These are phyloP conservation scores for Penicillium crystallinum DNA, from an alignment of 495 filamentous ascomycete species.

Conservation along the genomic window DNA sequence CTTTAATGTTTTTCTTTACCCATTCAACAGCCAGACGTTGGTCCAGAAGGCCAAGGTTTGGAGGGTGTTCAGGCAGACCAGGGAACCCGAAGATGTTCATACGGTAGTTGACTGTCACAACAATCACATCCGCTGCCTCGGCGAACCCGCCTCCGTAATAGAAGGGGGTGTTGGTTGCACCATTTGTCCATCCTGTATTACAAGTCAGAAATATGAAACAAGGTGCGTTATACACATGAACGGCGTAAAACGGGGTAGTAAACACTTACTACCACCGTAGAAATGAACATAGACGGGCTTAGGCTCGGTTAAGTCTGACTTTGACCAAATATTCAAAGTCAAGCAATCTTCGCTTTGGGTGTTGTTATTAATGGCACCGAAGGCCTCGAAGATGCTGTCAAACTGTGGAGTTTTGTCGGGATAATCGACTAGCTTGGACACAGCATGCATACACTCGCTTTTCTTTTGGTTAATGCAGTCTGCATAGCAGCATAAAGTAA, in stretches of 20 bases:
- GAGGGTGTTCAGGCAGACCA: slow-evolving; percentile 29
- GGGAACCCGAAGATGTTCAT: slow-evolving; percentile 49
- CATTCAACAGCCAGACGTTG: slow-evolving; percentile 46
- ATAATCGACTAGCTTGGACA: slow-evolving; percentile 12
- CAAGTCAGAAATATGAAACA: not conserved
- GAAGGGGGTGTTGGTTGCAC: slow-evolving; percentile 25
- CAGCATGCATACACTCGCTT: slow-evolving; percentile 8
- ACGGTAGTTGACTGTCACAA: slow-evolving; percentile 47
- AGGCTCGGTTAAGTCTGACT: slow-evolving; percentile 7
- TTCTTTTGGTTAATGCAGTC: not conserved
- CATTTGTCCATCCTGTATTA: not conserved
- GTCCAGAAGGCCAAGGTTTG: slow-evolving; percentile 41
- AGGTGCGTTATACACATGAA: not conserved
- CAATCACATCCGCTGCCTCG: slow-evolving; percentile 35
- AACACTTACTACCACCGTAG: slow-evolving; percentile 34
- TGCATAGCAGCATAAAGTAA: not conserved
- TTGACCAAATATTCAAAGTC: slow-evolving; percentile 43
- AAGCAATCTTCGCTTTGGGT: slow-evolving; percentile 42
- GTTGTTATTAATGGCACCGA: slow-evolving; percentile 15
- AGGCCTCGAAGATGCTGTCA: slow-evolving; percentile 21
- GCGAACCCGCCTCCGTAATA: slow-evolving; percentile 39
- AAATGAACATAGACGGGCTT: slow-evolving; percentile 35
- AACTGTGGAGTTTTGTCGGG: slow-evolving; percentile 27
- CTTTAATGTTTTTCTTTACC: slow-evolving; percentile 59
- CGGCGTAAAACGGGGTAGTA: not conserved